These are phyloP conservation scores for Clarkia xantiana DNA, from an alignment of 345 rosid species.

Conservation along the genomic window DNA sequence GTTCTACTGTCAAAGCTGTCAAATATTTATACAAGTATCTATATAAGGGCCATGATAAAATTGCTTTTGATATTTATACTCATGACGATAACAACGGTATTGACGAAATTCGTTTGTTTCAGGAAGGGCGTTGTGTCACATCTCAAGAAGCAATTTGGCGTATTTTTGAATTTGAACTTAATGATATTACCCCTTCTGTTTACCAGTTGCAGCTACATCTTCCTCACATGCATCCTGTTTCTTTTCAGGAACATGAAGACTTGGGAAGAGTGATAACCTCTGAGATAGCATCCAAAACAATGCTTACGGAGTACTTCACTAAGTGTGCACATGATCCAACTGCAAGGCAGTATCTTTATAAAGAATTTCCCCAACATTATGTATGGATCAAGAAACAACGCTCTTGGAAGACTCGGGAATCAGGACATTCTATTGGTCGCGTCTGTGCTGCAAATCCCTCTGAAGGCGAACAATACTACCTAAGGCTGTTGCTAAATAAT, in stretches of 20 bases:
- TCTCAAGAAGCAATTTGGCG: background rate
- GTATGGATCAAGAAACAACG: background rate
- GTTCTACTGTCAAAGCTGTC: background rate
- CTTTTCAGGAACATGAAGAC: background rate
- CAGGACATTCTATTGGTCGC: background rate
- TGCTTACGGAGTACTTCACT: background rate
- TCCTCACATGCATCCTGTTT: background rate
- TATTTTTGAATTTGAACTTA: background rate
- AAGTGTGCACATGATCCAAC: background rate
- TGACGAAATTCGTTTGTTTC: background rate
- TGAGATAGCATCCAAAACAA: background rate
- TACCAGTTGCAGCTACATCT: background rate
- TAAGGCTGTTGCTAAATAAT: background rate
- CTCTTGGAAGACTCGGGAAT: background rate
- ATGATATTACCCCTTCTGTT: background rate
- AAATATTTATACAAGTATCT: constrained; percentile 1
- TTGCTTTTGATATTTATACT: background rate
- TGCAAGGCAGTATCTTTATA: background rate
- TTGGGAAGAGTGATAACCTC: background rate
- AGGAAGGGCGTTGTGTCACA: background rate
- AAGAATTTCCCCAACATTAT: background rate
- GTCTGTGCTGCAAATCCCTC: background rate
- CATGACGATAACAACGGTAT: background rate
- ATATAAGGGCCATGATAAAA: background rate
- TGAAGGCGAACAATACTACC: background rate